Percentiles rank a stretch among this genome's conserved stretches.
phyloP scores from a whole-genome alignment of 202 grass and related monocot genomes.

The Panicum virgatum region DNA sequence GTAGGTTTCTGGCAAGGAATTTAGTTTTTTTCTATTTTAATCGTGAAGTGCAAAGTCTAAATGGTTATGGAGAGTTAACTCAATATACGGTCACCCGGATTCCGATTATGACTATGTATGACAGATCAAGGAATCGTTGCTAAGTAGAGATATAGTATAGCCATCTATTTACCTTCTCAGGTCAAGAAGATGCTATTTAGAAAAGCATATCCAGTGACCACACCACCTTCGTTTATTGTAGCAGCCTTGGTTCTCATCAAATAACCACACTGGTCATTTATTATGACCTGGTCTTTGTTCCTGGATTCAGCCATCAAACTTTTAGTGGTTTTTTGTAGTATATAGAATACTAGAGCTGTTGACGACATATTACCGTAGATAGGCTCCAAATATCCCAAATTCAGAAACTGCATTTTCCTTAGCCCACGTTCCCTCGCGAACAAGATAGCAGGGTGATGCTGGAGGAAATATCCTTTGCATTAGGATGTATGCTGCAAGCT shows the following conservation, averaged over 20 bases:
- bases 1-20: too few species aligned
- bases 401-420: slow-evolving; percentile 56
- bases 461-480: slow-evolving; percentile 71
- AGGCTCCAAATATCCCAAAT: slow-evolving; percentile 64
- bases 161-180: slow-evolving; percentile 46
- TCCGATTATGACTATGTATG: too few species aligned
- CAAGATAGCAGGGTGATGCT: slow-evolving; percentile 49
- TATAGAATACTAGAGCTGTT: neutral
- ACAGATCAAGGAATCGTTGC: too few species aligned
- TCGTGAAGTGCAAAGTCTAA: too few species aligned
- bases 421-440: slow-evolving; percentile 48
- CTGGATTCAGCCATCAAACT: slow-evolving; percentile 26
- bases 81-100: too few species aligned
- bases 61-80: too few species aligned
- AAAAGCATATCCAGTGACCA: slow-evolving; percentile 67
- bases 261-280: slow-evolving; percentile 63
- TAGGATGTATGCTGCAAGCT: slow-evolving; percentile 63
- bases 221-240: slow-evolving; percentile 68
- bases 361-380: slow-evolving; percentile 41
- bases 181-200: slow-evolving; percentile 59
- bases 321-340: neutral
- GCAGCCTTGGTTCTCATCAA: slow-evolving; percentile 67
- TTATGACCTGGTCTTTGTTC: slow-evolving; percentile 59
- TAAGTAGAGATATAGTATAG: neutral
- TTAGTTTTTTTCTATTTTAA: too few species aligned